These are phyloP conservation scores for Phytophthora pluvialis DNA, from an alignment of 352 stramenopile genomes.

Conservation along the genomic window DNA sequence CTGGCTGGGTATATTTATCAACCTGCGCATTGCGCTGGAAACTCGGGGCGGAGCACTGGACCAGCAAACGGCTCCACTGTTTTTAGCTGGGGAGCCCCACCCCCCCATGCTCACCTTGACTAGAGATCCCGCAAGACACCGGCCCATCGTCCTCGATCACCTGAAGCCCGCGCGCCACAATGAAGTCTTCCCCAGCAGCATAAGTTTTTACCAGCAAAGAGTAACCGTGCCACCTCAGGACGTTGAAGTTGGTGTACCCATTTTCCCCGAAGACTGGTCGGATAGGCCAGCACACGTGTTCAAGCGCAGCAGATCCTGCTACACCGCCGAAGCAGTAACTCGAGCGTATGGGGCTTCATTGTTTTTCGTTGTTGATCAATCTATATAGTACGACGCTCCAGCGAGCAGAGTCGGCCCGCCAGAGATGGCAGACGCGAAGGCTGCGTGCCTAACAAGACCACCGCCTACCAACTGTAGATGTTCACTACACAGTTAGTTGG, in stretches of 20 bases:
- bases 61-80: constrained; percentile 27
- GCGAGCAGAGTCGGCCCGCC: constrained; percentile 4
- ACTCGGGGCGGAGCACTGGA: constrained; percentile 9
- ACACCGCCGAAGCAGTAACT: no score
- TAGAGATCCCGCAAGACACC: constrained; percentile 19
- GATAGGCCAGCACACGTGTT: neutral
- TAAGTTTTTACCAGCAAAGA: neutral
- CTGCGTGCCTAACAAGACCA: constrained; percentile 24
- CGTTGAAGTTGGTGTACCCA: constrained; percentile 39
- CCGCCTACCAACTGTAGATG: constrained; percentile 21
- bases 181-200: neutral
- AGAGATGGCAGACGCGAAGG: constrained; percentile 11
- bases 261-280: constrained; percentile 17
- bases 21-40: constrained; percentile 8
- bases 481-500: constrained; percentile 33
- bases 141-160: constrained; percentile 7
- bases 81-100: constrained; percentile 19
- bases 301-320: neutral
- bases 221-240: no score
- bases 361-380: constrained; percentile 27
- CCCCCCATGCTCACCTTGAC: neutral
- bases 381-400: constrained; percentile 42
- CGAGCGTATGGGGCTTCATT: constrained; percentile 14
- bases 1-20: constrained; percentile 26
- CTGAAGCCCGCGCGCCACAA: neutral